Conservation (phyloP, 78 protist species). For the Dictyostelium brefeldianum region DNA sequence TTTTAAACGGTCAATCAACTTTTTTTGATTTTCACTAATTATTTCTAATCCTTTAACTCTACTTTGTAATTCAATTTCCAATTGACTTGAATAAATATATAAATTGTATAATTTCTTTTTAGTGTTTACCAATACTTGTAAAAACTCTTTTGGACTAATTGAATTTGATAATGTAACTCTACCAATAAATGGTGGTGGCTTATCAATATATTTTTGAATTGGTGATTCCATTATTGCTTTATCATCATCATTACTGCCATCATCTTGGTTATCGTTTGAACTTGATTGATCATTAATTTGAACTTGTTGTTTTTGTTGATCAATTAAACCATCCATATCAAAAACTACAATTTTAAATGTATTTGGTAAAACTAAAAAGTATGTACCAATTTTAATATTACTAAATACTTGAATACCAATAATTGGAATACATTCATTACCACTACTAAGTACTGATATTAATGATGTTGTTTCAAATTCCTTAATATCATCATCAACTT, state of each 20-base stretch:
- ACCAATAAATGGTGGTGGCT: conserved; percentile 2
- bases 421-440: conserved; percentile 17
- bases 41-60: conserved; percentile 38
- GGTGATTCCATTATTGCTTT: not conserved
- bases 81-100: conserved; percentile 7
- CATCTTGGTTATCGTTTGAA: not conserved
- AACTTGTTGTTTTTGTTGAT: not conserved
- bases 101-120: conserved; percentile 5
- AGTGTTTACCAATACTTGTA: not conserved
- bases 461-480: conserved; percentile 32
- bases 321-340: conserved; percentile 44
- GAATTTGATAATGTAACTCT: not conserved
- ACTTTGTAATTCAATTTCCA: conserved; percentile 7
- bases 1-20: not conserved
- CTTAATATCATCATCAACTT: not conserved
- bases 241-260: not conserved
- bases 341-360: conserved; percentile 13
- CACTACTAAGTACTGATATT: not conserved
- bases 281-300: not conserved
- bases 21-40: conserved; percentile 20
- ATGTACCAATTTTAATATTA: conserved; percentile 36
- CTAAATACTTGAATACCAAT: conserved; percentile 35
- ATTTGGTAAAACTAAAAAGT: conserved; percentile 33
- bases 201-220: not conserved
- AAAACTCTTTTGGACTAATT: not conserved